Base-by-base conservation (phyloP, 192 early-diverging fungal genomes). In the Dispira parvispora region DNA sequence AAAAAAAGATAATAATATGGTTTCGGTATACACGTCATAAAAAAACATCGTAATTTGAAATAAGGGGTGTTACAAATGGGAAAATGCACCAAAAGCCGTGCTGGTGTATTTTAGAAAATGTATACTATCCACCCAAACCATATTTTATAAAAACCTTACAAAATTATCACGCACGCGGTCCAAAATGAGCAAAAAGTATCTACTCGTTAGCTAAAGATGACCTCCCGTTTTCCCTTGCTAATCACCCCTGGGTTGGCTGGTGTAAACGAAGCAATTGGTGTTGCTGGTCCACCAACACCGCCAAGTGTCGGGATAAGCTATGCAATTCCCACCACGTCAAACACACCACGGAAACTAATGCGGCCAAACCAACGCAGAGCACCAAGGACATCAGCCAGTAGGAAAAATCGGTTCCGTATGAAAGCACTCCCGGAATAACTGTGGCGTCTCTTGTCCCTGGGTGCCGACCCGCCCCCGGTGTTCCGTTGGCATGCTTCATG, bases 401-500 rank as follows among this genome's bases (percentile, higher is more conserved):
- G n/a, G 58, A 61, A 45, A 61, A 61, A 20, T 61, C 58, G 18
- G 58, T 61, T n/a, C 43, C 58, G 43, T 61, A 61, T 8, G 58
- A 61, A n/a, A 45, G 58, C 38, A 61, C 42, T 21, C 53, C 53
- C 9, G 47, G 21, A 4, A 23, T 23, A 16, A 50, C 21, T 4
- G 21, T 50, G 8, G 21, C 47, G 47, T 50, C 18, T 23, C 47
- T 20, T 9, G 18, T 23, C 18, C 3, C 47, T 50, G 47, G 21
- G 27, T 27, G 55, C 9, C 27, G 27, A 38, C 26, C 58, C 20
- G 1, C 58, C 50, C 50, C 18, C 13, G 58, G 23, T 11, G 42
- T 44, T 16, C 2, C 28, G 14, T 18, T 16, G 32, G 57, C 14
- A 1, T 21, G 0, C 10, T 18, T 16, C 32, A 60, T 18, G 10